These are phyloP conservation scores for Trypanosoma congolense DNA, from an alignment of 208 protist species.

Conservation along the genomic window DNA sequence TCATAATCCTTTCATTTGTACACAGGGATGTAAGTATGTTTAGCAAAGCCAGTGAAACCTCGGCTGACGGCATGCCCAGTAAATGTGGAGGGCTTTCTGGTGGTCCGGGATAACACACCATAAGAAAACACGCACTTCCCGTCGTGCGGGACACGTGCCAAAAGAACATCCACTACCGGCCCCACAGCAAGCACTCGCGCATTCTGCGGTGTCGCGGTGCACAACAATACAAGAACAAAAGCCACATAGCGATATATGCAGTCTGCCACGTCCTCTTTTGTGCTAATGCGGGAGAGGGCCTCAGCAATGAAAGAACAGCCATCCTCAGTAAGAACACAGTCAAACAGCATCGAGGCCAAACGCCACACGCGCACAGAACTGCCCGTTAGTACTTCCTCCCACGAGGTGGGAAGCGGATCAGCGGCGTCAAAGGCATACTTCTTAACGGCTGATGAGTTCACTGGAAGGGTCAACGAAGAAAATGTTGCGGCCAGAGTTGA, in stretches of 20 bases:
- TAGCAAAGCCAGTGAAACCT: conserved; percentile 64
- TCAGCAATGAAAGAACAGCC: conserved; percentile 36
- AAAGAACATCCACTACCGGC: conserved; percentile 46
- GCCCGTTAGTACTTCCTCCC: conserved; percentile 57
- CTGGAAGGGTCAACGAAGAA: conserved; percentile 9
- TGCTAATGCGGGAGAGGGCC: conserved; percentile 52
- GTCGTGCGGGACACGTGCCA: conserved; percentile 46
- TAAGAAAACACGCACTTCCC: conserved; percentile 59
- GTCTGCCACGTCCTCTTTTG: conserved; percentile 36
- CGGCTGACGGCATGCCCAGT: conserved; percentile 58
- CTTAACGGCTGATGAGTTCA: conserved; percentile 3
- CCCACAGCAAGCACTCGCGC: conserved; percentile 38
- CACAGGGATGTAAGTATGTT: conserved; percentile 48
- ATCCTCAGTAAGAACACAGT: conserved; percentile 39
- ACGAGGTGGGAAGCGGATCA: conserved; percentile 53
- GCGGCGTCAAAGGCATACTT: conserved; percentile 22
- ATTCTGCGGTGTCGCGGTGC: conserved; percentile 62
- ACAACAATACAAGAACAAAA: conserved; percentile 60
- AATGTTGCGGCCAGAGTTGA: conserved; percentile 3
- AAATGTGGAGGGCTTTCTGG: no score
- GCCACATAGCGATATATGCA: conserved; percentile 65
- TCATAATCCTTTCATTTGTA: conserved; percentile 31
- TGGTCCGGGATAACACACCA: conserved; percentile 13
- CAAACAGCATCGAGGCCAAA: conserved; percentile 52
- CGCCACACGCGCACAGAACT: conserved; percentile 47